Evolutionary conservation across 352 stramenopile genomes (phyloP).

Genomic region (Phytopythium aichiense): DNA sequence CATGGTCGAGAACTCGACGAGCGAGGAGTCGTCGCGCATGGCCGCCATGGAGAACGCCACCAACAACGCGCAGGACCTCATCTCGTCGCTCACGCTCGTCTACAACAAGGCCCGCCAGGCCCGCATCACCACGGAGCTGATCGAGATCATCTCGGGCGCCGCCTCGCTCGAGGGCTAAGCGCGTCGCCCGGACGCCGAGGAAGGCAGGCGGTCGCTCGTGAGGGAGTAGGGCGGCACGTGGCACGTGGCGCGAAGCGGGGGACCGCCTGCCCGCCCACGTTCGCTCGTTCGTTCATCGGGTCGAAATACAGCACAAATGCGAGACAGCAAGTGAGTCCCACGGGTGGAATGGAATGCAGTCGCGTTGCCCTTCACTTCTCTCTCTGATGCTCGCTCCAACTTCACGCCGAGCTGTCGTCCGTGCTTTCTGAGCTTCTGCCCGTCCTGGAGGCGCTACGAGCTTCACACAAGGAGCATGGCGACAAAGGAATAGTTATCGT

Average conservation of each 20-base stretch:
- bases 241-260: too few species aligned
- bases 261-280: too few species aligned
- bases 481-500: too few species aligned
- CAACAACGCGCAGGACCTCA: slow-evolving; percentile 98
- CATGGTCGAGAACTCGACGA: slow-evolving; percentile 97
- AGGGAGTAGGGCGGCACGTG: not conserved
- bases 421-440: too few species aligned
- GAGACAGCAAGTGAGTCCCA: slow-evolving; percentile 1
- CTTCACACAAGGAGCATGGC: too few species aligned
- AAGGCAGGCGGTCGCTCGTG: not conserved
- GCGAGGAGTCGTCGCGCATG: slow-evolving; percentile 98
- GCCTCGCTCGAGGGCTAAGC: slow-evolving; percentile 91
- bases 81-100: slow-evolving; percentile 89
- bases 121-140: slow-evolving; percentile 96
- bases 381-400: too few species aligned
- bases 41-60: slow-evolving; percentile 99
- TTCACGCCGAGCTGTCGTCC: too few species aligned
- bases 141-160: slow-evolving; percentile 98
- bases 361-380: not conserved
- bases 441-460: too few species aligned
- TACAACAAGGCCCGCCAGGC: slow-evolving; percentile 94
- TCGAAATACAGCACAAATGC: slow-evolving; percentile 3
- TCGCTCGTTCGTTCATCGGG: not conserved
- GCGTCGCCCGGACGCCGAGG: not conserved
- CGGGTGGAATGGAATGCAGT: not conserved